Base-by-base conservation (phyloP, 805 yeast species). In the Kregervanrija pseudodelftensis region DNA sequence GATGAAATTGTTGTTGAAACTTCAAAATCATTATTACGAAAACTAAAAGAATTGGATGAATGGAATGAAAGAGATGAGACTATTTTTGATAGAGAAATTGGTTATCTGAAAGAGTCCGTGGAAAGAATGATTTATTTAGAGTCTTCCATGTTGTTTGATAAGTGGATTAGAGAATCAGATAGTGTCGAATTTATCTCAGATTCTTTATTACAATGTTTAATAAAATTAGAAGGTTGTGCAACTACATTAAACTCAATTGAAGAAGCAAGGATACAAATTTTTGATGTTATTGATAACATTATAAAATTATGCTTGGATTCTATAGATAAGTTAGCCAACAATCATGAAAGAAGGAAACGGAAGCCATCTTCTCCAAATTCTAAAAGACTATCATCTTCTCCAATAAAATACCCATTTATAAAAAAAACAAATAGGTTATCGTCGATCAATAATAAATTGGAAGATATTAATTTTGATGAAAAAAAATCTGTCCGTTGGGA, bases 81-180 rank as follows among this genome's bases (percentile, higher is more conserved):
- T 1, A 46, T 69, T 0, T 76, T 73, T 45, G 70, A 74, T 12
- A 55, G 63, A 2, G 60, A 68, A 39, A 55, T 79, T 4, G 59
- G 63, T 1, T 56, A 69, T 30, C 58, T 82, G 33, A 71, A 68
- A 32, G 77, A 75, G 17, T 58, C 70, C 0, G 60, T 77, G 3
- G 80, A 80, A 36, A 70, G 67, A 42, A 80, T 80, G 33, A 67
- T 82, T 5, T 59, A 81, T 16, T 70, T 76, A 45, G 73, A 73
- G 49, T 73, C 86, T 1, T 74, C 84, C 0, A 61, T 76, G 5
- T 60, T 78, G 30, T 72, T 75, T 54, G 89, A 81, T 54, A 71
- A 73, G 43, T 55, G 43, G 44, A 30, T 49, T n/a, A 8, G 17
- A 15, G 39, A 42, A 5, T n/a, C 36, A 8, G 38, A 35, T 7